Evolutionary conservation across 1,139 yeast species (phyloP).

Genomic region (Protomyces lactucae-debilis): DNA sequence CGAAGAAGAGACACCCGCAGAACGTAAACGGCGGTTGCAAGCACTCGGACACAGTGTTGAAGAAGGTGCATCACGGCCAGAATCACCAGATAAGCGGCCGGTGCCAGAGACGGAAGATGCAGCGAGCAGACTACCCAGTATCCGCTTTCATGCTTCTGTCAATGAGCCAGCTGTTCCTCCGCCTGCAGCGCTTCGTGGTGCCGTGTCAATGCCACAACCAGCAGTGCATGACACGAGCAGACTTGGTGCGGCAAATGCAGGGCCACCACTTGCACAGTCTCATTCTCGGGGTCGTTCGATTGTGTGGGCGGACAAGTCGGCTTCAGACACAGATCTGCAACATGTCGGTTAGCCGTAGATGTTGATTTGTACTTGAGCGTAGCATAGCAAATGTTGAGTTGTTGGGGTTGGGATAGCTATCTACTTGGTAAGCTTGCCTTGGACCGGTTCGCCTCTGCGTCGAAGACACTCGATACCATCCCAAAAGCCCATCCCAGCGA

Average conservation of each 20-base stretch:
- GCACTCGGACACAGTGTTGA: constrained; percentile 28
- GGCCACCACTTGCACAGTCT: background rate
- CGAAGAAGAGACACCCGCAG: constrained; percentile 33
- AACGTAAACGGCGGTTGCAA: constrained; percentile 31
- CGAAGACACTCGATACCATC: constrained; percentile 11
- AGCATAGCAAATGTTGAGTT: background rate
- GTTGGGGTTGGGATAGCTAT: background rate
- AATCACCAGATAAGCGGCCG: background rate
- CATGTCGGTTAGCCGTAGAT: background rate
- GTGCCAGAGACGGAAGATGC: background rate
- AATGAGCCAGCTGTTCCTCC: background rate
- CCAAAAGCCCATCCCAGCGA: constrained; percentile 7
- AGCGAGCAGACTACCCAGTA: background rate
- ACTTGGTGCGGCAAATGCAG: background rate
- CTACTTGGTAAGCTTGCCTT: background rate
- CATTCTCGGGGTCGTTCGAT: constrained; percentile 12
- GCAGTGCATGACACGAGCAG: background rate
- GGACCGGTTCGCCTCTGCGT: background rate
- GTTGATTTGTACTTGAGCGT: background rate
- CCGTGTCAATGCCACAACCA: background rate
- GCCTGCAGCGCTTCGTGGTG: background rate
- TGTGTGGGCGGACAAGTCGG: constrained; percentile 25
- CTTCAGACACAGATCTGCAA: background rate
- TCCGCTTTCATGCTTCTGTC: constrained; percentile 15
- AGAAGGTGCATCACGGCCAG: background rate